Base-by-base conservation (phyloP, 2,329 filamentous ascomycete genomes). In the Colletotrichum nymphaeae region DNA sequence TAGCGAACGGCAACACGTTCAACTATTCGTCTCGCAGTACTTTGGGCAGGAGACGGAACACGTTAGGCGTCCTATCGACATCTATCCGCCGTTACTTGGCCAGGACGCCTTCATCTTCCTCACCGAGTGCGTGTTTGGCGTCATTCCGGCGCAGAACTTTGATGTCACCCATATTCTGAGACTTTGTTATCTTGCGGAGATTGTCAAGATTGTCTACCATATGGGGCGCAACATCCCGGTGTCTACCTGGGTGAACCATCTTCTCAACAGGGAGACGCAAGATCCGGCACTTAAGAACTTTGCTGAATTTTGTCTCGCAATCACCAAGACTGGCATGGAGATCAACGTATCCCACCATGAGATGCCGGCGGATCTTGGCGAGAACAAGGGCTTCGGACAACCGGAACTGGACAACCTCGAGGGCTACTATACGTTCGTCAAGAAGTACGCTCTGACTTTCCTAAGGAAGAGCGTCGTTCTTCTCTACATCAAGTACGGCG, bases 401-500 rank as follows among this genome's bases (percentile, higher is more conserved):
- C 85, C 87, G 8, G 87, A 85, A 12, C 83, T 92, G 59, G 83
- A 89, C 69, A 86, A 84, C 63, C 78, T 91, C 42, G 85, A 86
- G 66, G 86, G 85, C 37, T 89, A 89, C 81, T 89, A 91, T 77
- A 82, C 83, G 9, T 91, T 93, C 76, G 88, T 94, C 28, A 91
- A 92, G 75, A 95, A 93, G 78, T 99, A 98, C 79, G 95, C 95
- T 4, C 87, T 98, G n/a, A 88, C 91, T 0, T 99, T 98, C 84
- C 86, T 99, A 52, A 93, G 97, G 73, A 99, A 99, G 84, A 88
- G 89, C 8, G 89, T 92, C 57, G 90, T 99, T 60, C 90, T 98
- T 49, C 90, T 98, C 75, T 93, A 98, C 80, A 93, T 97, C 73
- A 93, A 94, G 77, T 95, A 94, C 79, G 96, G 96, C 22, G 91